These are phyloP conservation scores for Melanopsichium pennsylvanicum DNA, from an alignment of 1,284 basidiomycete species.

Conservation along the genomic window DNA sequence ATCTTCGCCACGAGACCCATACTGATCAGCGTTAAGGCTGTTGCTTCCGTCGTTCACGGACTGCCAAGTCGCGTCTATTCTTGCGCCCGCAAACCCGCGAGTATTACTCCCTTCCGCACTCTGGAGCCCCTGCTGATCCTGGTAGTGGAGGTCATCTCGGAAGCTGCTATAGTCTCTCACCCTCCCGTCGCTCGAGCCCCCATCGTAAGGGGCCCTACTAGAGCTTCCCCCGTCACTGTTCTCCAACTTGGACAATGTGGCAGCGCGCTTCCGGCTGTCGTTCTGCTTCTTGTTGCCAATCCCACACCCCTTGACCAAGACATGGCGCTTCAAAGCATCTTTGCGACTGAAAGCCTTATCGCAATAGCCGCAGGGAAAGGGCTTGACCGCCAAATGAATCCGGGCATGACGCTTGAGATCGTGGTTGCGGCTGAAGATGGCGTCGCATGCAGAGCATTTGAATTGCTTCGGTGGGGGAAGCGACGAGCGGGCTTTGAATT, in stretches of 20 bases:
- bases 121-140: constrained; percentile 25
- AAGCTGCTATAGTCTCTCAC: constrained; percentile 24
- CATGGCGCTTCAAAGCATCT: constrained; percentile 57
- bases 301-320: constrained; percentile 54
- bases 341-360: constrained; percentile 60
- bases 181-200: constrained; percentile 14
- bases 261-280: constrained; percentile 29
- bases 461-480: constrained; percentile 46
- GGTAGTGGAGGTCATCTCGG: constrained; percentile 20
- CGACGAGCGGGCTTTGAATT: constrained; percentile 23
- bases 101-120: constrained; percentile 11
- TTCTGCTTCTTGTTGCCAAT: constrained; percentile 45
- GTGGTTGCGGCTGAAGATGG: constrained; percentile 60
- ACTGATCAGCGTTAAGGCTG: constrained; percentile 6
- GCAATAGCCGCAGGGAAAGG: constrained; percentile 53
- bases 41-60: constrained; percentile 5
- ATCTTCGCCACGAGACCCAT: constrained; percentile 10
- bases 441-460: constrained; percentile 56
- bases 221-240: constrained; percentile 14
- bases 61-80: constrained; percentile 16
- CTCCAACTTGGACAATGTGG: constrained; percentile 39
- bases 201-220: constrained; percentile 18
- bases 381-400: constrained; percentile 62
- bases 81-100: constrained; percentile 18
- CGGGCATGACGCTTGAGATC: constrained; percentile 60